Evolutionary conservation across 1,284 basidiomycete species (phyloP).

Genomic region (Puccinia hordei): DNA sequence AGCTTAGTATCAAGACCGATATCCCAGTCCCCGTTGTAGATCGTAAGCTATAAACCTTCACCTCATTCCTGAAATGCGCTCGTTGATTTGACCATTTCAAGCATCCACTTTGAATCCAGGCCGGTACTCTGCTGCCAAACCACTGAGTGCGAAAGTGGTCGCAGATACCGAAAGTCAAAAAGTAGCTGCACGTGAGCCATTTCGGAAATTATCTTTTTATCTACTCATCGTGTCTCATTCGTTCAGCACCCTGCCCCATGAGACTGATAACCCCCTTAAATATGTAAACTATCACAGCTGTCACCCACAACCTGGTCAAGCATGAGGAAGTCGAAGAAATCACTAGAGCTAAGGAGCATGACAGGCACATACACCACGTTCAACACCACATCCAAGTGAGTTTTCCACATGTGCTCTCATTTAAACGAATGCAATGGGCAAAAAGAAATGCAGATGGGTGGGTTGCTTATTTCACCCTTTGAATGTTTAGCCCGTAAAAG

Average conservation of each 20-base stretch:
- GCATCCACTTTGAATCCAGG: not conserved
- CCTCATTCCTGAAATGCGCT: not conserved
- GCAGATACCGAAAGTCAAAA: constrained; percentile 33
- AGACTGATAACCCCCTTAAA: not conserved
- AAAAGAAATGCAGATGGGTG: not conserved
- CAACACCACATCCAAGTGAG: constrained; percentile 59
- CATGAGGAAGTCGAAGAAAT: constrained; percentile 59
- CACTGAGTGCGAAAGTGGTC: not conserved
- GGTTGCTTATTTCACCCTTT: not conserved
- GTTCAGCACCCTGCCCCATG: not conserved
- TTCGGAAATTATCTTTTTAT: not conserved
- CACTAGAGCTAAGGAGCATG: constrained; percentile 56
- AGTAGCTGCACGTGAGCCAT: constrained; percentile 30
- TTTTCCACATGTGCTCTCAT: not conserved
- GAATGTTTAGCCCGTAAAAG: constrained; percentile 30
- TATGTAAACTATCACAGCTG: constrained; percentile 25
- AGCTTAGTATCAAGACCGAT: not conserved
- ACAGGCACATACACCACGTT: constrained; percentile 58
- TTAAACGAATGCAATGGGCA: not conserved
- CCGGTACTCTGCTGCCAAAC: not conserved
- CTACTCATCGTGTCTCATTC: too few relatives aligned
- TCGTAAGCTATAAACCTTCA: not conserved
- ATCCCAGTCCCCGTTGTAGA: not conserved
- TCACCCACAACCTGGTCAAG: constrained; percentile 56
- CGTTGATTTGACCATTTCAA: not conserved